A percentile compares a stretch with the other conserved stretches of the same genome.
phyloP scores from a whole-genome alignment of 2,329 filamentous ascomycete species.

The Hypoxylon sp. region DNA sequence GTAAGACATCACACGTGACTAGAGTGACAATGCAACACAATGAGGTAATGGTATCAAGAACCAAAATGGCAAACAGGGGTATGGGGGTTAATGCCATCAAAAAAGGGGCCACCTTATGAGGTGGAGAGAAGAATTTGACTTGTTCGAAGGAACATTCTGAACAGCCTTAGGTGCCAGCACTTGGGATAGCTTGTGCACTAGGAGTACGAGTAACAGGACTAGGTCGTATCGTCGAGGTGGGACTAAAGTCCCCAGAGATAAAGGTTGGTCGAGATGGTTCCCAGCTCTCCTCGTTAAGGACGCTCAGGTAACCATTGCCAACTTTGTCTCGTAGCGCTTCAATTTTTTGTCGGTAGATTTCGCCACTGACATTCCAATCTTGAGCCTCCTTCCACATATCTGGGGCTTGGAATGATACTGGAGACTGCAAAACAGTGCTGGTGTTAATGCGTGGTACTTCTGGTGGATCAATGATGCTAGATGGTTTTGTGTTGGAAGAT shows the following conservation, averaged over 20 bases:
- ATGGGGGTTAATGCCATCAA: constrained; percentile 36
- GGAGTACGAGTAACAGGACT: constrained; percentile 56
- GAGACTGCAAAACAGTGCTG: constrained; percentile 54
- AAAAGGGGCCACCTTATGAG: constrained; percentile 21
- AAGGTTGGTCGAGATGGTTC: constrained; percentile 61
- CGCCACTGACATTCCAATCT: constrained; percentile 78
- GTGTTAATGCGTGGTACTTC: constrained; percentile 60
- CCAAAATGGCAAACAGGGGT: constrained; percentile 30
- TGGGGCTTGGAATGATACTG: constrained; percentile 53
- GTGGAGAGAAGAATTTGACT: constrained; percentile 31
- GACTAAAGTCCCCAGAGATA: constrained; percentile 57
- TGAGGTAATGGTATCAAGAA: constrained; percentile 42
- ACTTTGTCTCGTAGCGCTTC: constrained; percentile 88
- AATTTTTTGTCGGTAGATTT: constrained; percentile 89
- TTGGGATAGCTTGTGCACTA: constrained; percentile 66
- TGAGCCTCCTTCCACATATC: constrained; percentile 61
- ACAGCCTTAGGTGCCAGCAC: constrained; percentile 67
- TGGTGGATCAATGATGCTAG: constrained; percentile 49
- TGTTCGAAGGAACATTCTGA: constrained; percentile 28
- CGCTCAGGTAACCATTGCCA: constrained; percentile 88
- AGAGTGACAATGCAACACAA: constrained; percentile 47
- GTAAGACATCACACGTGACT: constrained; percentile 47
- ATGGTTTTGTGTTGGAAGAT: constrained; percentile 55
- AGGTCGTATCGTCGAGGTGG: constrained; percentile 57
- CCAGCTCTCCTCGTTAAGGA: constrained; percentile 83